Percentiles rank a stretch among this genome's conserved stretches.
Evolutionary conservation across 2,329 filamentous ascomycete species (phyloP).

Genomic region (Cordyceps cateniannulata): DNA sequence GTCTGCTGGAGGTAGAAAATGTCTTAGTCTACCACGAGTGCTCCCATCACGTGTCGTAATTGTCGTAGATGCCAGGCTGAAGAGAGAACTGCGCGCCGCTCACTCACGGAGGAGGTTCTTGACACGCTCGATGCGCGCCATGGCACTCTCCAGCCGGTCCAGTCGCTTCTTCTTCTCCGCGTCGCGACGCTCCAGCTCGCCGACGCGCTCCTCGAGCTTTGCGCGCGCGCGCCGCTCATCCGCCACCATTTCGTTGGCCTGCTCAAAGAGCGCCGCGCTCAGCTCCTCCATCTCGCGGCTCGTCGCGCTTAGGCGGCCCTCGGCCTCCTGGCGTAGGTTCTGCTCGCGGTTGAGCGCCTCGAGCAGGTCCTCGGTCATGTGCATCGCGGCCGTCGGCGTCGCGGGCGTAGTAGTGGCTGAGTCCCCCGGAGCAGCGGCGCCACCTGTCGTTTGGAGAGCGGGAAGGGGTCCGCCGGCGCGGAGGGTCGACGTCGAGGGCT

Average conservation of each 20-base stretch:
- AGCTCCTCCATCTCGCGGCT: constrained; percentile 73
- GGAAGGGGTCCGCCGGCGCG: constrained; percentile 18
- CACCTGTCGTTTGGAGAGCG: constrained; percentile 14
- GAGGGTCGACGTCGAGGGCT: constrained; percentile 37
- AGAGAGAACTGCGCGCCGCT: not conserved
- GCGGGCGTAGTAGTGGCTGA: constrained; percentile 16
- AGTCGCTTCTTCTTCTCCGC: constrained; percentile 61
- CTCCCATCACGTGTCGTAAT: not conserved
- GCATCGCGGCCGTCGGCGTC: constrained; percentile 15
- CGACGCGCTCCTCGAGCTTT: constrained; percentile 63
- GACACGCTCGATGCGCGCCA: constrained; percentile 65
- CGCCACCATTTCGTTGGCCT: constrained; percentile 85
- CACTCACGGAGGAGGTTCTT: constrained; percentile 45
- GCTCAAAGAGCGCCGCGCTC: constrained; percentile 67
- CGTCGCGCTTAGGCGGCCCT: constrained; percentile 59
- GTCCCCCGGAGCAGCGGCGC: constrained; percentile 14
- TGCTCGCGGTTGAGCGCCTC: constrained; percentile 62
- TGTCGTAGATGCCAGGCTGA: not conserved
- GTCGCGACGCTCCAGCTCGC: constrained; percentile 62
- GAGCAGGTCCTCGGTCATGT: constrained; percentile 46
- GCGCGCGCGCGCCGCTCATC: constrained; percentile 65
- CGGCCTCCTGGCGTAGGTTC: constrained; percentile 59
- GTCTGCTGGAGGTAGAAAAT: not conserved
- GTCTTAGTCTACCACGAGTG: not conserved
- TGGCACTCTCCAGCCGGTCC: constrained; percentile 64